phyloP scores from a whole-genome alignment of 2,329 filamentous ascomycete species.

The Lomentospora prolificans region DNA sequence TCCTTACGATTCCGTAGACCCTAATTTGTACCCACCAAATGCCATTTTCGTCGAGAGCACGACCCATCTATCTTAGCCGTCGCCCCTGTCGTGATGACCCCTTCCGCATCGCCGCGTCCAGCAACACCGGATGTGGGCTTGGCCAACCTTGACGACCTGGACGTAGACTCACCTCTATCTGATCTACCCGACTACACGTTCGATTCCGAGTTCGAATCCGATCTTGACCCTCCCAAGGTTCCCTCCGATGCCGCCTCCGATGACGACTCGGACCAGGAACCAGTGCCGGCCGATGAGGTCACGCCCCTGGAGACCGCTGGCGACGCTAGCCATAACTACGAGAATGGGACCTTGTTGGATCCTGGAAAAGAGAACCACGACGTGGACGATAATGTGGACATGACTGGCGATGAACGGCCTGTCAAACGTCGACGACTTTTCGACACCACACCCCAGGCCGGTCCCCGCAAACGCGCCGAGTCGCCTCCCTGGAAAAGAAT shows the following conservation, averaged over 20 bases:
- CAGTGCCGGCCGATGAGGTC: background rate
- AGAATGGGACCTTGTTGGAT: conserved; percentile 13
- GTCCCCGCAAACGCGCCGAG: conserved; percentile 37
- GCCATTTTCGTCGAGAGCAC: conserved; percentile 45
- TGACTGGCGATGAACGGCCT: conserved; percentile 35
- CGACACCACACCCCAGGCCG: conserved; percentile 29
- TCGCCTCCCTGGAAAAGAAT: conserved; percentile 94
- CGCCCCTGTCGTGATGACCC: conserved; percentile 45
- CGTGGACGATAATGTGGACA: conserved; percentile 17
- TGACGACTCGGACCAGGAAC: conserved; percentile 13
- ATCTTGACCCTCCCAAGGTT: conserved; percentile 10
- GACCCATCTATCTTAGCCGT: conserved; percentile 34
- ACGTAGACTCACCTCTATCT: conserved; percentile 8
- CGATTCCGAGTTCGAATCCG: conserved; percentile 13
- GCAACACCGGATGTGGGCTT: conserved; percentile 27
- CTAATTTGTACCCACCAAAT: conserved; percentile 47
- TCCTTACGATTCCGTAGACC: conserved; percentile 40
- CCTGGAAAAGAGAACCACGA: conserved; percentile 10
- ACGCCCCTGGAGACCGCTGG: background rate
- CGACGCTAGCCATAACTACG: background rate
- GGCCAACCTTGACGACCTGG: conserved; percentile 15
- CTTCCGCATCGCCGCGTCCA: conserved; percentile 44
- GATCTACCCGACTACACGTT: conserved; percentile 7
- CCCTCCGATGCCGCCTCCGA: conserved; percentile 11
- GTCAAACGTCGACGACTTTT: conserved; percentile 57